Percentiles rank a stretch among this genome's conserved stretches.
These are phyloP conservation scores for Cyberlindnera meyerae DNA, from an alignment of 805 yeast genomes.

Conservation along the genomic window DNA sequence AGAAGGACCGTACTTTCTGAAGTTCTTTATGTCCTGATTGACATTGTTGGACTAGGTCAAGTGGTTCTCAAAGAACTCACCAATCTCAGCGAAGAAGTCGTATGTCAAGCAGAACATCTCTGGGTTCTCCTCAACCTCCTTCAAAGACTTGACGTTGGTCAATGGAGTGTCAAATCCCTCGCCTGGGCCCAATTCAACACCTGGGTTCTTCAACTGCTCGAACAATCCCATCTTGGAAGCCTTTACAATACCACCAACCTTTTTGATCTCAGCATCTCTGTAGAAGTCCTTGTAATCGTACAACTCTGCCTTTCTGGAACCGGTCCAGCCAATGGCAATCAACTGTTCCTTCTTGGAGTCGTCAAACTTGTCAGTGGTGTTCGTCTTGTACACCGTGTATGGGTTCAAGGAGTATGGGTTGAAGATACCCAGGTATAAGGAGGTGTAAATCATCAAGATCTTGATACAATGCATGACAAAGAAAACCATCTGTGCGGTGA, in stretches of 20 bases:
- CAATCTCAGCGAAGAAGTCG: constrained; percentile 49
- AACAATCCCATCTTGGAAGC: constrained; percentile 75
- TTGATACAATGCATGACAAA: constrained; percentile 71
- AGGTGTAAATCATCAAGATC: constrained; percentile 45
- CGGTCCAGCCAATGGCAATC: constrained; percentile 87
- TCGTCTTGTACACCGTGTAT: constrained; percentile 26
- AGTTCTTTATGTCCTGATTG: constrained; percentile 49
- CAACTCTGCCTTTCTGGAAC: constrained; percentile 66
- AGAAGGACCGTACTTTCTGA: constrained; percentile 63
- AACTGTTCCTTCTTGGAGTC: constrained; percentile 39
- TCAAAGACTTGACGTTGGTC: constrained; percentile 34
- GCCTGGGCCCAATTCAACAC: constrained; percentile 60
- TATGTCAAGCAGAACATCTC: constrained; percentile 50
- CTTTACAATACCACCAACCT: constrained; percentile 68
- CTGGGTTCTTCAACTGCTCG: constrained; percentile 50
- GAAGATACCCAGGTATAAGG: constrained; percentile 64
- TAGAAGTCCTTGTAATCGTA: constrained; percentile 67
- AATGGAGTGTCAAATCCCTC: constrained; percentile 72
- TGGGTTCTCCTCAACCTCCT: constrained; percentile 34
- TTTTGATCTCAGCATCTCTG: constrained; percentile 58
- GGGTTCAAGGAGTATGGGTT: constrained; percentile 65
- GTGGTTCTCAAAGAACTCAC: constrained; percentile 41
- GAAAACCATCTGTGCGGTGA: constrained; percentile 57
- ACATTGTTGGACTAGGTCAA: constrained; percentile 29
- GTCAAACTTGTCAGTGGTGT: constrained; percentile 30